A percentile compares a stretch with the other conserved stretches of the same genome.
Evolutionary conservation across 2,329 filamentous ascomycete genomes (phyloP).

Genomic region (Aspergillus cejpii): DNA sequence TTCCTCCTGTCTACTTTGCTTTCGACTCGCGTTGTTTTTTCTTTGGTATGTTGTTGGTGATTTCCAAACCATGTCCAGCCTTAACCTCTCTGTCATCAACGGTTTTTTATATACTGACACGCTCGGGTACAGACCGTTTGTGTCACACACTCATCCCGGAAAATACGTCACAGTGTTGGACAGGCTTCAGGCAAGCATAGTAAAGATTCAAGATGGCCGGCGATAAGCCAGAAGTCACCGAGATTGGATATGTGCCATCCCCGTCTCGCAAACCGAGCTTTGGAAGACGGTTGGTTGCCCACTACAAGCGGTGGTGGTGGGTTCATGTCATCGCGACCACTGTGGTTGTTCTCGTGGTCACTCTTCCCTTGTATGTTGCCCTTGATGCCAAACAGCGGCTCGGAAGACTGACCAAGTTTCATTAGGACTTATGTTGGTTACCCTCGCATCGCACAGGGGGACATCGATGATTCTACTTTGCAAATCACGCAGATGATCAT

Average conservation of each 20-base stretch:
- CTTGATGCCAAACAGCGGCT: background rate
- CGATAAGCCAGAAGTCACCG: conserved; percentile 20
- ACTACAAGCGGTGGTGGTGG: conserved; percentile 50
- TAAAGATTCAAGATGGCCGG: conserved; percentile 12
- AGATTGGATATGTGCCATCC: conserved; percentile 9
- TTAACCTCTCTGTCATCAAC: background rate
- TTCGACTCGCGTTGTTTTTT: too few species aligned
- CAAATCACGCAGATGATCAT: conserved; percentile 48
- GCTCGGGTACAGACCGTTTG: background rate
- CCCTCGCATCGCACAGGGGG: conserved; percentile 51
- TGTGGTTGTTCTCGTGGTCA: conserved; percentile 47
- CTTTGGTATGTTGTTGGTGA: background rate
- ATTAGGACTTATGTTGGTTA: conserved; percentile 53
- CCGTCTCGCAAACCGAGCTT: conserved; percentile 20
- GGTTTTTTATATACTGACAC: background rate
- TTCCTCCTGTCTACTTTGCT: too few species aligned
- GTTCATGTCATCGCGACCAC: conserved; percentile 47
- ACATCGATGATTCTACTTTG: conserved; percentile 49
- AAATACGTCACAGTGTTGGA: background rate
- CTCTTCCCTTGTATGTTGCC: conserved; percentile 50
- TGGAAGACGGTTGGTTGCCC: conserved; percentile 22
- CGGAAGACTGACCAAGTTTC: background rate
- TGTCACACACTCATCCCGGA: background rate
- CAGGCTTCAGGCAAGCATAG: background rate
- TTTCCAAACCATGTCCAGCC: background rate